A percentile compares a stretch with the other conserved stretches of the same genome.
Conservation (phyloP, 2,329 filamentous ascomycete species). For the Neocucurbitaria cava region DNA sequence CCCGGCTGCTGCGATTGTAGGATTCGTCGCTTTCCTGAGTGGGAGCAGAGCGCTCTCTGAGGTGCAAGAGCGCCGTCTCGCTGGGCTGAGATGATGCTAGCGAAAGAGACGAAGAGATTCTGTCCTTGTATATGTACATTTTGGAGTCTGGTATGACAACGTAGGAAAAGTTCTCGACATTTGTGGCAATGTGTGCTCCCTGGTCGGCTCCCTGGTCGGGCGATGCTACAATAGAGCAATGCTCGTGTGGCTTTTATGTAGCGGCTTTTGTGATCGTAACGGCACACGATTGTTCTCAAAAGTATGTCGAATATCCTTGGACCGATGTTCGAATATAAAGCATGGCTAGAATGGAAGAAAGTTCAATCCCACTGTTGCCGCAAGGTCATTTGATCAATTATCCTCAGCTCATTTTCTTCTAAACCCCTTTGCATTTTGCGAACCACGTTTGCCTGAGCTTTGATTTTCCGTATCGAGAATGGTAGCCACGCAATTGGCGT, state of each 20-base stretch:
- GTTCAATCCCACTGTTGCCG: too few relatives aligned
- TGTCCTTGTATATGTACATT: background rate
- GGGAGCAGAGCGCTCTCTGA: slow-evolving; percentile 90
- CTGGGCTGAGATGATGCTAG: slow-evolving; percentile 65
- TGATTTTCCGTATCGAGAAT: background rate
- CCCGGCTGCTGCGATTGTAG: slow-evolving; percentile 73
- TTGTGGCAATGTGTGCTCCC: background rate
- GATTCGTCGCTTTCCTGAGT: slow-evolving; percentile 78
- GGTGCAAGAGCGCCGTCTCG: slow-evolving; percentile 85
- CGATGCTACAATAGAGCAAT: background rate
- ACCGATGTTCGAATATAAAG: background rate
- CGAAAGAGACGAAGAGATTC: background rate
- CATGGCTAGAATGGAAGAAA: background rate
- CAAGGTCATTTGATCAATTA: too few relatives aligned
- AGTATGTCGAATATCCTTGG: background rate
- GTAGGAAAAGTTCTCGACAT: background rate
- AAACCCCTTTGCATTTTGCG: background rate
- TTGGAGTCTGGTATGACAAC: background rate
- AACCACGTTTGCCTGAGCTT: background rate
- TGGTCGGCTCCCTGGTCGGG: too few relatives aligned
- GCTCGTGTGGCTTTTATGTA: background rate
- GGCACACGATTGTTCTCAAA: background rate
- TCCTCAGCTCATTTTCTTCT: background rate
- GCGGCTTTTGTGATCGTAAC: background rate
- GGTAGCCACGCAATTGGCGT: background rate